phyloP scores from a whole-genome alignment of 805 yeast genomes.

The Ogataea paradorogensis region DNA sequence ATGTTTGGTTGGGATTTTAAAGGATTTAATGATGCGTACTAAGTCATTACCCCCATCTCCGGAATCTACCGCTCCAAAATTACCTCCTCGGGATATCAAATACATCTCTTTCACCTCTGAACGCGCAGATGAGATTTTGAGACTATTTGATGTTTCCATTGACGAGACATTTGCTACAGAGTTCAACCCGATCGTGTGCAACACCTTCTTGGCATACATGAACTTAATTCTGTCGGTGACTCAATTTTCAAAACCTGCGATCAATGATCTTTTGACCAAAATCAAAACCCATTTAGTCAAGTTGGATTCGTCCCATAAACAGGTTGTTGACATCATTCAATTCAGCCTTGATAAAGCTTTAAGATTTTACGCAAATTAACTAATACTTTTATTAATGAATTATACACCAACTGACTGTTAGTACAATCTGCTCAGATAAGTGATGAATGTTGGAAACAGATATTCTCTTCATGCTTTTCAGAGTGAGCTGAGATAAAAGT shows the following conservation, averaged over 20 bases:
- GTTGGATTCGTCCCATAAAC: slow-evolving; percentile 1
- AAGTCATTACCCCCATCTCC: slow-evolving; percentile 14
- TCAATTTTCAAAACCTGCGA: slow-evolving; percentile 10
- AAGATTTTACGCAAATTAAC: slow-evolving; percentile 11
- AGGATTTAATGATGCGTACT: slow-evolving; percentile 53
- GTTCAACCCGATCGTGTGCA: slow-evolving; percentile 29
- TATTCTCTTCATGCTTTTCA: slow-evolving; percentile 49
- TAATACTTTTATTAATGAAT: background rate
- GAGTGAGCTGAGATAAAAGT: slow-evolving; percentile 58
- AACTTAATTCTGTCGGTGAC: slow-evolving; percentile 42
- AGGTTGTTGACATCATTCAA: slow-evolving; percentile 16
- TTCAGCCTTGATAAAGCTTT: slow-evolving; percentile 24
- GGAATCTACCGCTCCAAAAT: slow-evolving; percentile 25
- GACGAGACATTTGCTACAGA: slow-evolving; percentile 33
- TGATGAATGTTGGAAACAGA: slow-evolving; percentile 51
- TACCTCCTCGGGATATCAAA: slow-evolving; percentile 39
- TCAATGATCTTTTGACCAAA: slow-evolving; percentile 2
- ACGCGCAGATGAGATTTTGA: slow-evolving; percentile 42
- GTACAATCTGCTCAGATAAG: slow-evolving; percentile 25
- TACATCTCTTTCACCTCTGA: slow-evolving; percentile 43
- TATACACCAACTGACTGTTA: background rate
- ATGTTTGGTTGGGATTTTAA: slow-evolving; percentile 63
- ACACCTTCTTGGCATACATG: slow-evolving; percentile 52
- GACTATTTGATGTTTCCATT: slow-evolving; percentile 39
- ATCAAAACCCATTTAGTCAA: slow-evolving; percentile 1